Evolutionary conservation across 257 asterid genomes (phyloP).

Genomic region (Pogostemon cablin): DNA sequence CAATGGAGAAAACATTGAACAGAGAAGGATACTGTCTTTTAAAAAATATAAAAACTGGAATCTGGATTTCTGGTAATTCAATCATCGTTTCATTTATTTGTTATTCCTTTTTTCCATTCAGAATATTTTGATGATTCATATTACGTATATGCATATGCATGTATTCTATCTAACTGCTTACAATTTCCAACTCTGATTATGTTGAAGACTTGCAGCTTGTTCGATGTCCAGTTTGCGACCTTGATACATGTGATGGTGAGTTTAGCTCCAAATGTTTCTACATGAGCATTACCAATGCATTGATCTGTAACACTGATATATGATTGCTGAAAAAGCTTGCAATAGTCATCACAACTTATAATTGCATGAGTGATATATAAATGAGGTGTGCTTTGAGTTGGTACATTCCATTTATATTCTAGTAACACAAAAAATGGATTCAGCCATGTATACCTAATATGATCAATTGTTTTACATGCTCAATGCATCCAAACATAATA

Average conservation of each 20-base stretch:
- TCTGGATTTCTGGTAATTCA: conserved; percentile 96
- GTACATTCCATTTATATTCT: too few species aligned
- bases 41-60: conserved; percentile 71
- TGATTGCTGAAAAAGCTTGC: neutral
- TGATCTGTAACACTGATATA: neutral
- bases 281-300: conserved; percentile 4
- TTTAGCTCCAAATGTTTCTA: conserved; percentile 23
- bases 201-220: conserved; percentile 92
- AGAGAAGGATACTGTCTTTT: conserved; percentile 58
- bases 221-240: conserved; percentile 94
- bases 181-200: conserved; percentile 30
- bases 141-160: neutral
- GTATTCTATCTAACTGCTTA: conserved; percentile 32
- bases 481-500: neutral
- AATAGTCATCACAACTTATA: neutral
- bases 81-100: conserved; percentile 9
- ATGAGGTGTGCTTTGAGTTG: too few species aligned
- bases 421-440: too few species aligned
- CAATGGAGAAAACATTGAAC: conserved; percentile 49
- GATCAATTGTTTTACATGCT: neutral
- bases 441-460: neutral
- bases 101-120: conserved; percentile 23
- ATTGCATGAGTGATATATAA: too few species aligned
- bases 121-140: conserved; percentile 3
- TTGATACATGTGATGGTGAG: conserved; percentile 93